Percentiles rank a stretch among this genome's conserved stretches.
phyloP scores from a whole-genome alignment of 345 rosid genomes.

The Lumnitzera racemosa region DNA sequence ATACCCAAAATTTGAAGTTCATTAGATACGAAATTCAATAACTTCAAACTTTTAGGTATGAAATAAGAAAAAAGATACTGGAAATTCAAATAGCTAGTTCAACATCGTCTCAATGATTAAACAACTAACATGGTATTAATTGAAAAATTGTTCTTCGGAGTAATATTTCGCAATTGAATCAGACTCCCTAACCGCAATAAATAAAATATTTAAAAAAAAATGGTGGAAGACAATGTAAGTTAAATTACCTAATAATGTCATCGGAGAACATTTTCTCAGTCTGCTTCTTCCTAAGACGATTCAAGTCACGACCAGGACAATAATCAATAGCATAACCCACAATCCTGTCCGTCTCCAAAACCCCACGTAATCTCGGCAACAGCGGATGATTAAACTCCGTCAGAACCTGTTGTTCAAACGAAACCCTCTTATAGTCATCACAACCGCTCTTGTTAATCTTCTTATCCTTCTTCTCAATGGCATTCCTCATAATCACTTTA shows the following conservation, averaged over 20 bases:
- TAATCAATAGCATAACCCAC: conserved; percentile 85
- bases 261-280: conserved; percentile 77
- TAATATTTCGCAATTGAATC: not conserved
- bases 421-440: conserved; percentile 47
- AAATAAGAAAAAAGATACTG: no score
- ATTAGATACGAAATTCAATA: no score
- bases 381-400: conserved; percentile 59
- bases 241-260: conserved; percentile 47
- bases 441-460: conserved; percentile 4
- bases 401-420: conserved; percentile 60
- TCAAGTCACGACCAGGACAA: conserved; percentile 70
- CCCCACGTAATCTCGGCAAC: conserved; percentile 65
- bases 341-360: conserved; percentile 55
- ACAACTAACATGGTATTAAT: no score
- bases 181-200: no score
- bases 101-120: no score
- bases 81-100: no score
- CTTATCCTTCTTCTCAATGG: conserved; percentile 48
- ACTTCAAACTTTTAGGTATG: no score
- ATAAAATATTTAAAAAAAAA: not conserved
- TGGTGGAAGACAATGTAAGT: not conserved
- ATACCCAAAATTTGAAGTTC: no score
- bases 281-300: conserved; percentile 48
- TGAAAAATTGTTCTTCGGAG: not conserved
- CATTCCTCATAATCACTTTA: conserved; percentile 61